Conservation (phyloP, 768 basidiomycete species). For the Leccinum ochraceum region DNA sequence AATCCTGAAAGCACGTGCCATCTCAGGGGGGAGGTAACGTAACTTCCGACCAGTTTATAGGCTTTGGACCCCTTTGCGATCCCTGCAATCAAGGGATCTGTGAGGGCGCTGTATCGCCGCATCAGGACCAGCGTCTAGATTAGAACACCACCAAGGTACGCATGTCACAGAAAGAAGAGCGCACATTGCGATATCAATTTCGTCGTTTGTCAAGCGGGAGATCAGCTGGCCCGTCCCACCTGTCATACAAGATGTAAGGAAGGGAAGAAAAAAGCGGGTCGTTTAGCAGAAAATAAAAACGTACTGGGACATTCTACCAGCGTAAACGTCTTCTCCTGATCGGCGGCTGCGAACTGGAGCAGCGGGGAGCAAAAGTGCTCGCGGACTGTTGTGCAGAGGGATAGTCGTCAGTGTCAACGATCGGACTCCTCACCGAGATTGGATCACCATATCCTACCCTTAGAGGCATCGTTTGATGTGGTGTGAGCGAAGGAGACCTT, state of each 20-base stretch:
- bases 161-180: constrained; percentile 19
- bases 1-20: constrained; percentile 51
- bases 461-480: constrained; percentile 23
- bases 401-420: constrained; percentile 8
- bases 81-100: constrained; percentile 88
- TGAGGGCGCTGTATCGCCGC: constrained; percentile 65
- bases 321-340: constrained; percentile 71
- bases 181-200: constrained; percentile 84
- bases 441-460: constrained; percentile 35
- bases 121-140: neutral
- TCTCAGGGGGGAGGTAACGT: constrained; percentile 85
- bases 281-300: constrained; percentile 12
- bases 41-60: constrained; percentile 92
- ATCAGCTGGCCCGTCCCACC: constrained; percentile 89
- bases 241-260: constrained; percentile 24
- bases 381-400: constrained; percentile 49
- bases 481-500: neutral
- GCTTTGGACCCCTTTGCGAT: constrained; percentile 86
- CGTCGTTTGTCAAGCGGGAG: constrained; percentile 65
- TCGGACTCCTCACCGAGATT: neutral
- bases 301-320: constrained; percentile 89
- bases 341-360: constrained; percentile 75
- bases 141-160: neutral
- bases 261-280: neutral
- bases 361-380: constrained; percentile 94